These are phyloP conservation scores for Yamadazyma taylorii DNA, from an alignment of 1,139 yeast genomes.

Conservation along the genomic window DNA sequence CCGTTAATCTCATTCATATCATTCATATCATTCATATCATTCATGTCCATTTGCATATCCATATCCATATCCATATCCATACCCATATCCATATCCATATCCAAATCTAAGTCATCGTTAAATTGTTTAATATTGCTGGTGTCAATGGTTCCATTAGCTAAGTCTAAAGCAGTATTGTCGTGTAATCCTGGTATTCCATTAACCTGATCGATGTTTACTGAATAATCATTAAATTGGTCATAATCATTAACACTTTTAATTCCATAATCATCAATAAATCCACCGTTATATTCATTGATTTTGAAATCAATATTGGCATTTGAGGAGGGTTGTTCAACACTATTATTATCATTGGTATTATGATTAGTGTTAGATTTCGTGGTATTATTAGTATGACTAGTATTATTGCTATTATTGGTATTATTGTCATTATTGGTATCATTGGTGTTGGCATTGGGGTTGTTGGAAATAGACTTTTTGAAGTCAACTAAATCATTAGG, in stretches of 20 bases:
- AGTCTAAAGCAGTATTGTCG: conserved; percentile 1
- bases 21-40: conserved; percentile 8
- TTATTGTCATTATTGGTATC: not conserved
- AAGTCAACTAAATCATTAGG: not conserved
- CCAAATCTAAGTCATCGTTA: conserved; percentile 6
- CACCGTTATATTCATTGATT: conserved; percentile 5
- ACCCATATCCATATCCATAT: conserved; percentile 4
- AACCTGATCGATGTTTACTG: conserved; percentile 2
- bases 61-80: conserved; percentile 5
- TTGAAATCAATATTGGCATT: not conserved
- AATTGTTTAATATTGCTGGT: conserved; percentile 3
- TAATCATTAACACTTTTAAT: conserved; percentile 5
- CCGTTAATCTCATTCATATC: conserved; percentile 4
- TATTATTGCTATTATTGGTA: too few relatives aligned
- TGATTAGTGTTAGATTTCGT: too few relatives aligned
- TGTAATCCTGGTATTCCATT: conserved; percentile 4
- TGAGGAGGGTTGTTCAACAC: not conserved
- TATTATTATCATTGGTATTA: not conserved
- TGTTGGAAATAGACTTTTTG: not conserved
- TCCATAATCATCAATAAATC: conserved; percentile 12
- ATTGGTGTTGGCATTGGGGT: not conserved
- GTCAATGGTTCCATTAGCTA: conserved; percentile 1
- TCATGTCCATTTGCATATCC: conserved; percentile 6
- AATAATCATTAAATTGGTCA: conserved; percentile 6
- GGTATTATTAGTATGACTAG: too few relatives aligned